Base-by-base conservation (phyloP, 257 asterid genomes). In the Gentiana macrophylla region DNA sequence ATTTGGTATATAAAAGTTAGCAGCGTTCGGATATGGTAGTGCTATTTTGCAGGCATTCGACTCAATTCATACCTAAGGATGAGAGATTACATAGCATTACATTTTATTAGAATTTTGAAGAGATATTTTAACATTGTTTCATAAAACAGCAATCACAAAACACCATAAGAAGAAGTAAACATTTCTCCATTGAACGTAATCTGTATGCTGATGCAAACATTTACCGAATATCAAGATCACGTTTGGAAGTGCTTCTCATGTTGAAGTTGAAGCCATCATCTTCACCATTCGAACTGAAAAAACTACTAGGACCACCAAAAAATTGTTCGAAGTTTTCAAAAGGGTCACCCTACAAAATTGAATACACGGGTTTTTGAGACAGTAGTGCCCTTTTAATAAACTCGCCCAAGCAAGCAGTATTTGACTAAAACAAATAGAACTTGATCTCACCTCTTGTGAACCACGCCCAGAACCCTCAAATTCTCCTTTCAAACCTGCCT, bases 211-310 rank as follows among this genome's bases (percentile, higher is more conserved):
- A 10, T 52, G 37, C 53, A 32, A 55, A 61, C 50, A 62, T 70
- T 74, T 79, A 92, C 98, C 86, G 76, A 36, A 88, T 80, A 79
- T 92, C 97, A 38, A 88, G 94, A 77, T 78, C 80, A 74, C 71
- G 81, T 52, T 70, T 66, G 63, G 86, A 67, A 43, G 53, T 79
- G 69, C 70, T 80, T 65, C 70, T 63, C 63, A 79, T 71, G 58
- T 67, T 60, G 64, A 80, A 80, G 70, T 62, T 74, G 74, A 84
- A 84, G 56, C 78, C 89, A 37, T 84, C 56, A 49, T 77, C 73
- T 49, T 76, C 84, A 54, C 84, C 75, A 12, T 68, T 63, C 69
- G 80, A 83, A 45, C 97, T 88, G 67, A 83, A 92, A 64, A 85
- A 76, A 56, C 69, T 67, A 76, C 59, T 74, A 46, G 89, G 53